Evolutionary conservation across 495 filamentous ascomycete genomes (phyloP), one percentile per base, ranked within the genome.

Genomic region (Penicillium atrosanguineum): DNA sequence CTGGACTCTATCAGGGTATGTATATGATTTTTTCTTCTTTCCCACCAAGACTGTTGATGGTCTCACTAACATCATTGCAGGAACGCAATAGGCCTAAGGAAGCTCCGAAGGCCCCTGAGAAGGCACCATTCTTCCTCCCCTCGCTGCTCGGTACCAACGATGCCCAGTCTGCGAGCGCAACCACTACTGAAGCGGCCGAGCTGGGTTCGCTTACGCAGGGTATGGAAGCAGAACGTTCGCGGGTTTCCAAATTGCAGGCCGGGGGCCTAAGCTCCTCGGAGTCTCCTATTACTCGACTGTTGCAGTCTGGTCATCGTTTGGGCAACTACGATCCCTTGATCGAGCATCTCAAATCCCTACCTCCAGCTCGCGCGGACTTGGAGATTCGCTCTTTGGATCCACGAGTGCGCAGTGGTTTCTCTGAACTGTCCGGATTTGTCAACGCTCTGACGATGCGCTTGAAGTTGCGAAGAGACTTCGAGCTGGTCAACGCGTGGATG

Each of bases 401-500:
- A 61, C 69, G 55, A 47, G 72, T 60, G 48, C 75, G 50, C 55
- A 54, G 67, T 0, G 76, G 47, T 59, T 73, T 72, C 26, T 73
- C 69, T 23, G 88, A 92, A 57, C 65, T 90, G 25, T 67, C 73
- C 2, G 75, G 79, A 44, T 97, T 98, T 60, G 83, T 97, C 31
- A 49, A 68, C 8, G 89, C 91, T 5, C 71, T 98, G 42, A 92
- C 88, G 0, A 72, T 69, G 51, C 79, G 87, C 15, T 73, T 97
- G 23, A 69, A 71, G 18, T 72, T 79, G 38, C 81, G 81, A 50
- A 79, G 78, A 40, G 94, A 98, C 72, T 98, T 92, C 67, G 94
- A 98, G 65, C 78, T 98, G 44, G 86, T 89, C 38, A 91, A 96
- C 71, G 90, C 90, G 9, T 98, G 95, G 94, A 96, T 98, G 88